These are phyloP conservation scores for Carex parvula DNA, from an alignment of 176 grass and related monocot species.

Conservation along the genomic window DNA sequence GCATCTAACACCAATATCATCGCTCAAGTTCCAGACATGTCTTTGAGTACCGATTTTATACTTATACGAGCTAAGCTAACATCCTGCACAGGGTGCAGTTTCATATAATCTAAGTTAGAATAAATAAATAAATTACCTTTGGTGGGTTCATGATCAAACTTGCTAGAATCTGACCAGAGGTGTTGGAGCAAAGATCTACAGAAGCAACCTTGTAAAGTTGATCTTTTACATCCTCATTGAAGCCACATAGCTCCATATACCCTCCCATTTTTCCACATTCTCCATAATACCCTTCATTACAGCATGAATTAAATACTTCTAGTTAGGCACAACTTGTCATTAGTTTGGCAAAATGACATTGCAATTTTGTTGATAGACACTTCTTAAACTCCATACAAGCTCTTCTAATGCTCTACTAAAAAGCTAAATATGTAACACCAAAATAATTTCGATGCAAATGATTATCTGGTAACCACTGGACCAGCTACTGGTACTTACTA, in stretches of 20 bases:
- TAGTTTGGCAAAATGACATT: background rate
- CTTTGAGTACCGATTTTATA: background rate
- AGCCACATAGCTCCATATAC: conserved; percentile 76
- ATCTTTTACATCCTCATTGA: conserved; percentile 41
- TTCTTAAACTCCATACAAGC: background rate
- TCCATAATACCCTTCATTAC: conserved; percentile 54
- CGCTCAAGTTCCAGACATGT: background rate
- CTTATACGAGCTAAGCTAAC: background rate
- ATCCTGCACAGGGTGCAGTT: background rate
- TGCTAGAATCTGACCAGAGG: conserved; percentile 57
- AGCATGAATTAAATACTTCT: background rate
- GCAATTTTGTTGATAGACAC: background rate
- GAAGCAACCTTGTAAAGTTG: conserved; percentile 77
- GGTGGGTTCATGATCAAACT: conserved; percentile 79
- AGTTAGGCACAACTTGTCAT: background rate
- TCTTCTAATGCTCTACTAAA: background rate
- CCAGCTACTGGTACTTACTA: background rate
- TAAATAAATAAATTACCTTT: conserved; percentile 37
- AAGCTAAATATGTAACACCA: background rate
- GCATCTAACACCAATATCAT: background rate
- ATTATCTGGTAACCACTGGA: background rate
- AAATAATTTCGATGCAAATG: background rate
- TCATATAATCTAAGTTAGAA: background rate
- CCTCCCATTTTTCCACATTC: conserved; percentile 80
- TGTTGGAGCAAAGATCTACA: conserved; percentile 72